Evolutionary conservation across 805 yeast species (phyloP).

Genomic region (Lachancea sp.): DNA sequence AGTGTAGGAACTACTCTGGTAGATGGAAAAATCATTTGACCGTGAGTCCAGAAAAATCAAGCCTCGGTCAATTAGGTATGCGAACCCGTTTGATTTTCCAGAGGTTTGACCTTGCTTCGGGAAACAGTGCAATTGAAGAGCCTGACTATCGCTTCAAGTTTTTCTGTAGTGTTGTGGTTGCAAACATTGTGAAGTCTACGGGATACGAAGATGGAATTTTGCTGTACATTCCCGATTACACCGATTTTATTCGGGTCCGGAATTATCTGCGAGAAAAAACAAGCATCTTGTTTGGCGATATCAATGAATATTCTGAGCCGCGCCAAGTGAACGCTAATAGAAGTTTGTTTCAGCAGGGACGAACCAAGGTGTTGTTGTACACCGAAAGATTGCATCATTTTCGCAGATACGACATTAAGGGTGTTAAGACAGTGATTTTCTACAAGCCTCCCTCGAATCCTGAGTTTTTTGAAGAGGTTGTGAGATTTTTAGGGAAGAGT

Average conservation of each 20-base stretch:
- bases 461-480: conserved; percentile 69
- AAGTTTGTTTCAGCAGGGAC: conserved; percentile 56
- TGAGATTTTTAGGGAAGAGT: conserved; percentile 58
- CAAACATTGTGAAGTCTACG: conserved; percentile 56
- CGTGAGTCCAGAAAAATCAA: conserved; percentile 42
- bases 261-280: conserved; percentile 54
- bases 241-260: conserved; percentile 76
- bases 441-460: conserved; percentile 86
- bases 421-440: conserved; percentile 75
- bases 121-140: conserved; percentile 49
- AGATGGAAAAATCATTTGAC: conserved; percentile 49
- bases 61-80: conserved; percentile 59
- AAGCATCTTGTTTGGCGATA: conserved; percentile 55
- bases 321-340: conserved; percentile 68
- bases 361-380: conserved; percentile 68
- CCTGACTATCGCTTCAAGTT: conserved; percentile 79
- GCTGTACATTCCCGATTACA: conserved; percentile 76
- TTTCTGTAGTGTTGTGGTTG: conserved; percentile 67
- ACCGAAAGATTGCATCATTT: conserved; percentile 93
- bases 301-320: conserved; percentile 78
- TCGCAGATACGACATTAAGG: conserved; percentile 76
- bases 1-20: conserved; percentile 53
- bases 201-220: conserved; percentile 68
- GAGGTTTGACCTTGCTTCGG: conserved; percentile 49
- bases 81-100: conserved; percentile 63